Percentiles rank a stretch among this genome's conserved stretches.
Evolutionary conservation across 352 stramenopile genomes (phyloP).

Genomic region (Phytophthora sansomeana): DNA sequence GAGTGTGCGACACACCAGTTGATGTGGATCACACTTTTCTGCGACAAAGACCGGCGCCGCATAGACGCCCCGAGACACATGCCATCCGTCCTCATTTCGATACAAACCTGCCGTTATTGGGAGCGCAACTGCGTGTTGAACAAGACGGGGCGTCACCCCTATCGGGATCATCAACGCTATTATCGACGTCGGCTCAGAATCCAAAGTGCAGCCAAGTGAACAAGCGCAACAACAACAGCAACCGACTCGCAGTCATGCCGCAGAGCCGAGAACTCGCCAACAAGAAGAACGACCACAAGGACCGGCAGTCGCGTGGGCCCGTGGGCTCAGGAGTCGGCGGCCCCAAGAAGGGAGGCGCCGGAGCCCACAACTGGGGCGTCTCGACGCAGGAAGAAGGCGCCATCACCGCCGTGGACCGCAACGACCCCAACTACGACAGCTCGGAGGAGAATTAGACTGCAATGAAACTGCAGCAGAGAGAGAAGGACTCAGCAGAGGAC

Average conservation of each 20-base stretch:
- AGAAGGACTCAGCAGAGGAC: neutral
- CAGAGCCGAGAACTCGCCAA: slow-evolving; percentile 81
- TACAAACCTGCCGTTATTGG: slow-evolving; percentile 14
- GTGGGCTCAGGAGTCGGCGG: slow-evolving; percentile 48
- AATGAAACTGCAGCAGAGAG: neutral
- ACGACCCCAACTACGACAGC: slow-evolving; percentile 84
- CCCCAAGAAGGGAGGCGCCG: slow-evolving; percentile 85
- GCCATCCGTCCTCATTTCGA: slow-evolving; percentile 18
- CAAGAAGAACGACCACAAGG: slow-evolving; percentile 90
- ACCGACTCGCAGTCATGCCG: slow-evolving; percentile 52
- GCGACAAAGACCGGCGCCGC: slow-evolving; percentile 22
- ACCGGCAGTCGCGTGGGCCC: slow-evolving; percentile 78
- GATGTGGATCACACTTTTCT: slow-evolving; percentile 17
- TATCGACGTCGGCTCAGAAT: slow-evolving; percentile 15
- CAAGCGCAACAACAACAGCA: slow-evolving; percentile 13
- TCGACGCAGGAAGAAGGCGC: slow-evolving; percentile 48
- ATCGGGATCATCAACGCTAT: slow-evolving; percentile 3
- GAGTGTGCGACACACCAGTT: slow-evolving; percentile 18
- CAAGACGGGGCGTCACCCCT: slow-evolving; percentile 19
- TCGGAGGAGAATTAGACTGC: slow-evolving; percentile 44
- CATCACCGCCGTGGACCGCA: slow-evolving; percentile 61
- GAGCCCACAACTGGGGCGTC: slow-evolving; percentile 85
- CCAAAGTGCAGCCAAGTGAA: slow-evolving; percentile 31
- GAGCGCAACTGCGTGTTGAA: neutral
- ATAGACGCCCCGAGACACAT: slow-evolving; percentile 18